Base-by-base conservation (phyloP, 2,329 filamentous ascomycete genomes). In the Exophiala mesophila region DNA sequence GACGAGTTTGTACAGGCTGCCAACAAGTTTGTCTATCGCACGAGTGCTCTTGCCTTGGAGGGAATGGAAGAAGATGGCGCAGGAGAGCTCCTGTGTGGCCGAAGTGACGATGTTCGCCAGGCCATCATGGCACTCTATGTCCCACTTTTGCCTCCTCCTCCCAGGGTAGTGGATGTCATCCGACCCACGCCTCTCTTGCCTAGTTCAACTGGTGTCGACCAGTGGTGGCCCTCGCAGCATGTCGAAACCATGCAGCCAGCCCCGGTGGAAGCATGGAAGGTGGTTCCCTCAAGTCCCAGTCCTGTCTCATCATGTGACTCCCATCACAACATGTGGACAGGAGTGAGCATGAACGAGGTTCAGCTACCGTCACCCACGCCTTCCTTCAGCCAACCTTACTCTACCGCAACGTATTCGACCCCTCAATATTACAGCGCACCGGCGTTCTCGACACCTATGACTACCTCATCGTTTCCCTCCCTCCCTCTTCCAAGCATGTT, bases 21-120 rank as follows among this genome's bases (percentile, higher is more conserved):
- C 71, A 98, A 98, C 79, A 90, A 85, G 68, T 98, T 94, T 61
- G 90, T 98, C 60, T 98, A 85, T 70, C 83, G 88, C 60, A 89
- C 90, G 12, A 81, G 86, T 59, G 88, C 87, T 53, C 82, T 83
- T 49, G 92, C 89, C 33, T 77, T 98, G 40, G 92, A 98, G 69
- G 92, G 92, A 44, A 76, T 97, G 53, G 92, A 98, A 72, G 92
- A 97, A 70, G 90, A 96, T 59, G 92, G 92, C 49, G 86, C 85
- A 35, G 92, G 92, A 51, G 92, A 98, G 71, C 76, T 98, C 54
- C 80, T 97, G 48, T 84, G 85, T 60, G 89, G 89, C 54, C 86
- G 87, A 70, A 88, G 87, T 61, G 88, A 95, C 56, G 88, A 96
- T 57, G 90, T 96, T 67, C 95, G 95, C 78, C 80, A 74, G 59